Percentiles rank a stretch among this genome's conserved stretches.
These are phyloP conservation scores for Pseudocercospora crystallina DNA, from an alignment of 2,329 filamentous ascomycete genomes.

Conservation along the genomic window DNA sequence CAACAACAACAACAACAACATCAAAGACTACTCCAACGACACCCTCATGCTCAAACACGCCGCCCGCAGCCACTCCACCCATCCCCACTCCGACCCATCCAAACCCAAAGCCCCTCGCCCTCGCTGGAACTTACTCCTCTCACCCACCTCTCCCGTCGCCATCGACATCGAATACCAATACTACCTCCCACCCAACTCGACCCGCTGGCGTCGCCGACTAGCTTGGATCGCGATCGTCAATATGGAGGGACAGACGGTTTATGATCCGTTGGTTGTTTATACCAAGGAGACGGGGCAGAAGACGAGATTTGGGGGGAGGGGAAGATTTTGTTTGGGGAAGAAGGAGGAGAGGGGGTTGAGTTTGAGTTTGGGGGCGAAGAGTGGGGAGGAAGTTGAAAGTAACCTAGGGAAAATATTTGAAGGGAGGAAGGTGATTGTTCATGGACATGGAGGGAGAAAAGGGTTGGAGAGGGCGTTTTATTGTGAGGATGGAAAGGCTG, in stretches of 20 bases:
- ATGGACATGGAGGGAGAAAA: neutral
- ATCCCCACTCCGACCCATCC: neutral
- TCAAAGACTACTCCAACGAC: neutral
- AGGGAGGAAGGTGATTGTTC: conserved; percentile 7
- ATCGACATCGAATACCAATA: conserved; percentile 11
- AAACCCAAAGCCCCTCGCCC: conserved; percentile 5
- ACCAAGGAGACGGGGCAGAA: conserved; percentile 6
- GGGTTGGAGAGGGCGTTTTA: too few relatives aligned
- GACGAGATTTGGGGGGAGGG: conserved; percentile 5
- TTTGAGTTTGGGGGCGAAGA: conserved; percentile 4
- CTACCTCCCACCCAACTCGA: conserved; percentile 1
- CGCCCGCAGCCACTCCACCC: neutral
- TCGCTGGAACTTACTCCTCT: conserved; percentile 5
- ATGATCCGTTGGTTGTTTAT: conserved; percentile 10
- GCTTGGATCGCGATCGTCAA: conserved; percentile 10
- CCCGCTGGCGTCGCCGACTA: conserved; percentile 1
- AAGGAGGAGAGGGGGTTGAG: conserved; percentile 7
- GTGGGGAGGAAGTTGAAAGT: conserved; percentile 6
- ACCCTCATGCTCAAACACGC: neutral
- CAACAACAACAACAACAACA: too few relatives aligned
- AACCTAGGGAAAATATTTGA: conserved; percentile 5
- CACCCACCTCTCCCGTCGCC: conserved; percentile 6
- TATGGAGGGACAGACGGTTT: conserved; percentile 8
- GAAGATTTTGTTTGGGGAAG: conserved; percentile 1
- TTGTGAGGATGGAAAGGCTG: too few relatives aligned